Percentiles rank a stretch among this genome's conserved stretches.
Conservation (phyloP, 352 stramenopile genomes). For the Aphanomyces invadans region DNA sequence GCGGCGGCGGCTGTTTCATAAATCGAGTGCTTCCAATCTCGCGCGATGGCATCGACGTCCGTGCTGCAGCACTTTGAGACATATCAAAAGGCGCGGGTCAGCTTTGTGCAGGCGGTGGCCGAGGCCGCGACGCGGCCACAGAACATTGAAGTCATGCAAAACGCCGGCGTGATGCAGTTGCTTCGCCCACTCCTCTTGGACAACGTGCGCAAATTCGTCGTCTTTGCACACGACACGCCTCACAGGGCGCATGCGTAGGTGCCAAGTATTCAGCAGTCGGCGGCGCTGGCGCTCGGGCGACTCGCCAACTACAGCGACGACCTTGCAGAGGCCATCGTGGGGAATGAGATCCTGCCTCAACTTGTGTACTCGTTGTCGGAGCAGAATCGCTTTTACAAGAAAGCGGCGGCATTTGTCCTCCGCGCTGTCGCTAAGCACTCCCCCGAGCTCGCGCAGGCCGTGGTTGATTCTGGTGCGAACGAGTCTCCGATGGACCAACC, state of each 20-base stretch:
- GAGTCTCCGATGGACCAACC: neutral
- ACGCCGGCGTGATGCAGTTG: constrained; percentile 93
- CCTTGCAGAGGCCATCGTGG: constrained; percentile 89
- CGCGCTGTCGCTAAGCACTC: constrained; percentile 92
- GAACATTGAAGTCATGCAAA: constrained; percentile 96
- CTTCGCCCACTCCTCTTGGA: constrained; percentile 89
- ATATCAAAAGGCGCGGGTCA: constrained; percentile 93
- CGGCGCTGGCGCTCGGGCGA: constrained; percentile 86
- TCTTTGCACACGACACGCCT: neutral
- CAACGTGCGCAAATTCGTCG: constrained; percentile 58
- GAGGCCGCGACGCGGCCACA: constrained; percentile 90
- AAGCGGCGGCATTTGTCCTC: constrained; percentile 90
- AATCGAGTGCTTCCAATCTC: no score
- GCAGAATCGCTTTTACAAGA: constrained; percentile 95
- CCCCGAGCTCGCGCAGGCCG: constrained; percentile 89
- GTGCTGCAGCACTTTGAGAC: constrained; percentile 93
- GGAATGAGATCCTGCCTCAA: constrained; percentile 94
- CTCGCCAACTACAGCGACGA: constrained; percentile 95
- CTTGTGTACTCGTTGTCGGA: constrained; percentile 94
- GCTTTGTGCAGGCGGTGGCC: constrained; percentile 91
- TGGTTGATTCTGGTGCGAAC: constrained; percentile 78
- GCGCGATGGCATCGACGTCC: constrained; percentile 76
- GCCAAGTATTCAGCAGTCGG: constrained; percentile 92
- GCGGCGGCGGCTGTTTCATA: no score
- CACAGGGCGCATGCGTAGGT: constrained; percentile 28